Percentiles rank a stretch among this genome's conserved stretches.
These are phyloP conservation scores for Teunomyces stri DNA, from an alignment of 805 yeast species.

Conservation along the genomic window DNA sequence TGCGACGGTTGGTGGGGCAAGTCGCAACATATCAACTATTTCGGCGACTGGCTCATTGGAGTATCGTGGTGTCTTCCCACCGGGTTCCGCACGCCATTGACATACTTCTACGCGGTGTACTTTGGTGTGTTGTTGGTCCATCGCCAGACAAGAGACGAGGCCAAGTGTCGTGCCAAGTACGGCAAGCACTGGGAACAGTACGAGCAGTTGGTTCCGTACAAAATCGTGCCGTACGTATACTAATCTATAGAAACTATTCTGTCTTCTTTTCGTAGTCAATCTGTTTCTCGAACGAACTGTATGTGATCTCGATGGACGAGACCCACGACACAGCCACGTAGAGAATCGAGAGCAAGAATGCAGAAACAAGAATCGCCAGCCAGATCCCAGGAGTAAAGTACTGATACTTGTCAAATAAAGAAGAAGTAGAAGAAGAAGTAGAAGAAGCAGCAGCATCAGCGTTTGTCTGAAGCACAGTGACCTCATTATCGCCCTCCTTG, in stretches of 20 bases:
- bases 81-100: slow-evolving; percentile 73
- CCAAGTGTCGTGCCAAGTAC: slow-evolving; percentile 82
- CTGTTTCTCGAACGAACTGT: slow-evolving; percentile 77
- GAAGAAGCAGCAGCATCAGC: background rate
- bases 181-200: slow-evolving; percentile 85
- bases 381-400: slow-evolving; percentile 81
- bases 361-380: slow-evolving; percentile 67
- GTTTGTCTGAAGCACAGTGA: slow-evolving; percentile 18
- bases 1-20: slow-evolving; percentile 96
- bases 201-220: slow-evolving; percentile 77
- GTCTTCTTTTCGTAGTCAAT: slow-evolving; percentile 49
- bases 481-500: slow-evolving; percentile 20
- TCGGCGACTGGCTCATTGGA: slow-evolving; percentile 94
- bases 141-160: slow-evolving; percentile 89
- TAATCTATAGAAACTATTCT: slow-evolving; percentile 24
- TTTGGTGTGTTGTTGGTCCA: slow-evolving; percentile 81
- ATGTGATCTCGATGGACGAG: slow-evolving; percentile 67
- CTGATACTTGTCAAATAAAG: slow-evolving; percentile 59
- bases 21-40: slow-evolving; percentile 90
- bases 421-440: background rate
- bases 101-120: slow-evolving; percentile 83
- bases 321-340: slow-evolving; percentile 70
- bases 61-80: slow-evolving; percentile 92
- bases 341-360: slow-evolving; percentile 56
- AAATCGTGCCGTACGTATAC: slow-evolving; percentile 85